These are phyloP conservation scores for Lachnellula hyalina DNA, from an alignment of 2,329 filamentous ascomycete species.

Conservation along the genomic window DNA sequence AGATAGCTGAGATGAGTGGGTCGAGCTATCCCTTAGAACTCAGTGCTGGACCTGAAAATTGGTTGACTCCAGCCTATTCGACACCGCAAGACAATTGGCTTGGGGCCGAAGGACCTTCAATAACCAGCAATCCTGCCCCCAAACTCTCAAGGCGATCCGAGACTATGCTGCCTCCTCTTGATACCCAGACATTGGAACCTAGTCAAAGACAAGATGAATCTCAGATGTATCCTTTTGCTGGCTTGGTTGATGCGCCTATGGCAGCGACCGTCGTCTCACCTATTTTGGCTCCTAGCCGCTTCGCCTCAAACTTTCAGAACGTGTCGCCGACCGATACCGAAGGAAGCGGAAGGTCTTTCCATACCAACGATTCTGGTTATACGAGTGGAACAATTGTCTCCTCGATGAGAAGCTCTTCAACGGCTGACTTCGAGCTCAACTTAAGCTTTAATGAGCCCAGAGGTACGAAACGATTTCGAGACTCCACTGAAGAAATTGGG, in stretches of 20 bases:
- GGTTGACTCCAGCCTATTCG: conserved; percentile 17
- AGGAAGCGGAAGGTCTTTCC: conserved; percentile 17
- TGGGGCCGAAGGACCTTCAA: neutral
- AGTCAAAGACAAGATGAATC: neutral
- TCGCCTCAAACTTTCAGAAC: conserved; percentile 5
- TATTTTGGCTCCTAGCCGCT: conserved; percentile 3
- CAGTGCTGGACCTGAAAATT: conserved; percentile 13
- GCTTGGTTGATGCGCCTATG: conserved; percentile 7
- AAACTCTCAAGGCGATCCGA: neutral
- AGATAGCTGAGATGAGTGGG: conserved; percentile 23
- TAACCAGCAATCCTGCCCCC: conserved; percentile 1
- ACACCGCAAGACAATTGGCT: conserved; percentile 16
- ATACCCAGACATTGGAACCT: conserved; percentile 1
- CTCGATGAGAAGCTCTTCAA: conserved; percentile 3
- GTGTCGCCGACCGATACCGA: conserved; percentile 16
- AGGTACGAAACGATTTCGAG: conserved; percentile 13
- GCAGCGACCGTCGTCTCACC: conserved; percentile 9
- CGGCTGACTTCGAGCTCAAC: conserved; percentile 8
- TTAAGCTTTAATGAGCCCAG: conserved; percentile 10
- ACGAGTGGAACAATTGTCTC: conserved; percentile 20
- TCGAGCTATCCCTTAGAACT: conserved; percentile 19
- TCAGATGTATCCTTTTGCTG: neutral
- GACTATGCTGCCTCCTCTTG: conserved; percentile 5
- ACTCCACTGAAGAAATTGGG: conserved; percentile 7
- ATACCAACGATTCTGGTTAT: conserved; percentile 22